phyloP scores from a whole-genome alignment of 345 rosid species.

The Eucalyptus dawsonii region DNA sequence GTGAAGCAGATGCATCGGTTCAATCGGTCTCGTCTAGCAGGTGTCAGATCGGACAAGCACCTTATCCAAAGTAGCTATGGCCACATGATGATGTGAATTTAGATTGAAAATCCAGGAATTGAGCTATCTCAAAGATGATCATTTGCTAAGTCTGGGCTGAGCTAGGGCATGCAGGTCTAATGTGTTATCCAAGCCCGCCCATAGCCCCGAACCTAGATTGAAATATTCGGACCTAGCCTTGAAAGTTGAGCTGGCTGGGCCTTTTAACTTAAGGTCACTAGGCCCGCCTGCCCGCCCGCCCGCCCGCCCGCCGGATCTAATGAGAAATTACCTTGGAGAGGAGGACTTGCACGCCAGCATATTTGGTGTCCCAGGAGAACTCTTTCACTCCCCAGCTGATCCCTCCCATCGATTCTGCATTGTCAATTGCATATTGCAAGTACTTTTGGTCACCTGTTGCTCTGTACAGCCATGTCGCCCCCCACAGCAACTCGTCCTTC shows the following conservation, averaged over 20 bases:
- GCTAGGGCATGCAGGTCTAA: neutral
- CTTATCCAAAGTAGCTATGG: neutral
- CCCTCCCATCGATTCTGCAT: constrained; percentile 77
- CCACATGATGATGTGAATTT: neutral
- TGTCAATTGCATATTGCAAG: constrained; percentile 54
- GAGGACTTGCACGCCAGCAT: constrained; percentile 81
- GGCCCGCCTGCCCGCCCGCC: neutral
- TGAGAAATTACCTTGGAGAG: constrained; percentile 40
- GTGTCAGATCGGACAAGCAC: neutral
- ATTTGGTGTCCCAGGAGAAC: constrained; percentile 93
- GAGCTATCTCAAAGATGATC: neutral
- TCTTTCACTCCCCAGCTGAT: constrained; percentile 86
- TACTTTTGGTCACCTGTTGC: constrained; percentile 58
- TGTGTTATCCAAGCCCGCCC: neutral
- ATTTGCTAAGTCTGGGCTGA: neutral
- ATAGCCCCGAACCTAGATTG: neutral
- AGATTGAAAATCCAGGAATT: neutral
- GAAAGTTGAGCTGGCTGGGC: neutral
- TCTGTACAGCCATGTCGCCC: constrained; percentile 59
- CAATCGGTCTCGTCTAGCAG: neutral
- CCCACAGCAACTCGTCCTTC: constrained; percentile 90
- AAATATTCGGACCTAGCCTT: neutral
- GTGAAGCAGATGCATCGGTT: neutral
- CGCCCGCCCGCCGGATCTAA: neutral
- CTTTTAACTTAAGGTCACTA: neutral